Evolutionary conservation across 2,329 filamentous ascomycete species (phyloP), one percentile per base, ranked within the genome.

Genomic region (Aaosphaeria arxii): DNA sequence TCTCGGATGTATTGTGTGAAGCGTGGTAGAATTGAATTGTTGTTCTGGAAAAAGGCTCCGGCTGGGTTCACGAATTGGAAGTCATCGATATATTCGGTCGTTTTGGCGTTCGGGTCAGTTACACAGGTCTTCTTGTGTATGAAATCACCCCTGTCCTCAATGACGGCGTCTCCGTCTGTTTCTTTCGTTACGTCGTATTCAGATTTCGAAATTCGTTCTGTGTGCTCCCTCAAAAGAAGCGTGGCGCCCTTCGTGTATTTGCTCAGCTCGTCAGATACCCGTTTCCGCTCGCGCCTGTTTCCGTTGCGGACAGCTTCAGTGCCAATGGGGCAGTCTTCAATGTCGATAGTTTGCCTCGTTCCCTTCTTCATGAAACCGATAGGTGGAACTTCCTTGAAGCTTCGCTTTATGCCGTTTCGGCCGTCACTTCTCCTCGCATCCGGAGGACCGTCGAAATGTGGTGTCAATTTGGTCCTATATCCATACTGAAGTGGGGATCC

Each of bases 31-130:
- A 99, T 97, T 47, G 91, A 95, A 77, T 97, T 97, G 81, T 99
- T 99, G 79, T 99, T 99, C 68, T 99, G 94, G 82, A 99, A 99
- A 77, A 99, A 99, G 45, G 89, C 85, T 50, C 91, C 91, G 7
- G 94, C 94, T 3, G 88, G 89, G 74, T 95, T 97, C 68, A 86
- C 86, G 74, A 99, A 96, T 64, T 85, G 77, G 75, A 87, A 94
- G 69, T 84, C 75, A 64, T 87, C 89, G 53, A 99, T 82, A 72
- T 95, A 96, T 71, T 99, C 94, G 30, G 88, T 91, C 4, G 88
- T 86, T 44, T 80, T 88, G 55, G 82, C 87, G 56, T 92, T 95
- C 68, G 84, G 83, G 73, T 96, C 85, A 4, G 91, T 96, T 57
- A 95, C 83, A 76, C 89, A 97, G 4, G 85, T 88, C 71, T 97